phyloP scores from a whole-genome alignment of 345 rosid genomes.

The Acer campestre region DNA sequence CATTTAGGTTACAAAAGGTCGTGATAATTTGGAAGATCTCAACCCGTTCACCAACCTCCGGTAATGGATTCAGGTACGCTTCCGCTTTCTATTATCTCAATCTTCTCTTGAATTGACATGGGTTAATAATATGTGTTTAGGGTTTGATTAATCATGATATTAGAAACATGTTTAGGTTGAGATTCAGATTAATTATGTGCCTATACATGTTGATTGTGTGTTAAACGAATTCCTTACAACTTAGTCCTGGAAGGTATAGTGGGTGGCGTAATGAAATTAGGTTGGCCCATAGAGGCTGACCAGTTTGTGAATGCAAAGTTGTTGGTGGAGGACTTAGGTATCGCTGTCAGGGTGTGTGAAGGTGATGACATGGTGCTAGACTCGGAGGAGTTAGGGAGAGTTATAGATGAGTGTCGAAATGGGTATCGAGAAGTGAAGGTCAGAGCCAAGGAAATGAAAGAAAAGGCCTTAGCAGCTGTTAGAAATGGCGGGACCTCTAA shows the following conservation, averaged over 20 bases:
- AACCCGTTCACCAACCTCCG: too few species aligned
- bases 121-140: too few species aligned
- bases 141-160: too few species aligned
- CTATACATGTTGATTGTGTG: too few species aligned
- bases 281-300: slow-evolving; percentile 82
- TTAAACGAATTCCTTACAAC: too few species aligned
- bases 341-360: slow-evolving; percentile 47
- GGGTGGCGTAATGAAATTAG: slow-evolving; percentile 49
- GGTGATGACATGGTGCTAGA: slow-evolving; percentile 58
- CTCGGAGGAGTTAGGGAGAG: slow-evolving; percentile 38
- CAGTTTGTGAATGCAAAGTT: slow-evolving; percentile 55
- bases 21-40: too few species aligned
- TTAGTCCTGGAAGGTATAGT: slow-evolving; percentile 63
- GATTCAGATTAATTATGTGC: too few species aligned
- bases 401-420: slow-evolving; percentile 27
- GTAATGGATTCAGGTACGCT: too few species aligned
- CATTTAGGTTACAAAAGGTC: too few species aligned
- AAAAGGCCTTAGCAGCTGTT: slow-evolving; percentile 41
- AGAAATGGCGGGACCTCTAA: slow-evolving; percentile 46
- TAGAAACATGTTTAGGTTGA: too few species aligned
- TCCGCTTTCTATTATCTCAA: too few species aligned
- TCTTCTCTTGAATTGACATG: too few species aligned
- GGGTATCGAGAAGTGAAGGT: slow-evolving; percentile 7
- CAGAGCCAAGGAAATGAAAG: slow-evolving; percentile 35
- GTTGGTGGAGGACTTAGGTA: slow-evolving; percentile 59